Percentiles rank a stretch among this genome's conserved stretches.
Evolutionary conservation across 805 yeast species (phyloP).

Genomic region (Candida gorgasii): DNA sequence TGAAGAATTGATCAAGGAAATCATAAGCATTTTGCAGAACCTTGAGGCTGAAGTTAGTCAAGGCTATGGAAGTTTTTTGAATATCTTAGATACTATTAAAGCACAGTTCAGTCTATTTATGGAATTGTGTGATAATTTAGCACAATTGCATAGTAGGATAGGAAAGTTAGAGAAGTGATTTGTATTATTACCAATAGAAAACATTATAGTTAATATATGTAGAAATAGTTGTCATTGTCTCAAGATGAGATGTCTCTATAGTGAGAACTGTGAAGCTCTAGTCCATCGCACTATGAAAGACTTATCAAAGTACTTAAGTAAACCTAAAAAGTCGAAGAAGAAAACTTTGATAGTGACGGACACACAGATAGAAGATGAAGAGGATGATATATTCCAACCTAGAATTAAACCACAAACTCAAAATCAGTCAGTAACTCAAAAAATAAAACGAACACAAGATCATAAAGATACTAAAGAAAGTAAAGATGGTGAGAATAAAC

Average conservation of each 20-base stretch:
- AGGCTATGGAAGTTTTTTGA: slow-evolving; percentile 41
- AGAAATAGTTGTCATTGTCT: not conserved
- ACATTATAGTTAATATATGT: not conserved
- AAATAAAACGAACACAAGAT: no score
- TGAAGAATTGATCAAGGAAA: slow-evolving; percentile 63
- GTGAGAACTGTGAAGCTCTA: no score
- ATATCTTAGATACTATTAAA: slow-evolving; percentile 60
- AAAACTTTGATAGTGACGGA: slow-evolving; percentile 9
- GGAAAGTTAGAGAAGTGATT: slow-evolving; percentile 6
- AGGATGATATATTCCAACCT: not conserved
- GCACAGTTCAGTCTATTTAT: slow-evolving; percentile 70
- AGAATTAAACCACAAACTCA: not conserved
- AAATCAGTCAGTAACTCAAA: not conserved
- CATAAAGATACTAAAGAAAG: slow-evolving; percentile 4
- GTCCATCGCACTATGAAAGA: slow-evolving; percentile 10
- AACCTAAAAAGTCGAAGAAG: slow-evolving; percentile 13
- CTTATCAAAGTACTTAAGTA: slow-evolving; percentile 8
- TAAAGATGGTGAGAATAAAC: slow-evolving; percentile 24
- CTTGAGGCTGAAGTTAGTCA: slow-evolving; percentile 39
- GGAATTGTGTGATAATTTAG: slow-evolving; percentile 73
- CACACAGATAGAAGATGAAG: not conserved
- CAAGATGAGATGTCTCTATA: not conserved
- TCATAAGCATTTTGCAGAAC: slow-evolving; percentile 52
- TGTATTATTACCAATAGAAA: not conserved
- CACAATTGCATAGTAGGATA: slow-evolving; percentile 58